Percentiles rank a stretch among this genome's conserved stretches.
Evolutionary conservation across 257 asterid species (phyloP).

Genomic region (Lycium ferocissimum): DNA sequence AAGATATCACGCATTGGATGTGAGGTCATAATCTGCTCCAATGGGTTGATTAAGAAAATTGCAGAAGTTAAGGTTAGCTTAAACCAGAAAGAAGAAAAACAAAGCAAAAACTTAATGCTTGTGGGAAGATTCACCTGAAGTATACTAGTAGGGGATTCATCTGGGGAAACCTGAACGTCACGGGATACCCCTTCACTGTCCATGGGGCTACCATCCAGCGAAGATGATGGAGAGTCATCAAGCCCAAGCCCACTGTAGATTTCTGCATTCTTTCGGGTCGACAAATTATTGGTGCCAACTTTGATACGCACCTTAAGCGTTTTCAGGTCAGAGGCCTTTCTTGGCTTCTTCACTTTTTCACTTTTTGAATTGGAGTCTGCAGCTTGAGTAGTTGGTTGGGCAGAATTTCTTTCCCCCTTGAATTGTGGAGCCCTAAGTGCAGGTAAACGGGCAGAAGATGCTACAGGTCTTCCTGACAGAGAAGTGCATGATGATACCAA

Average conservation of each 20-base stretch:
- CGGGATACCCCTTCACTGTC: constrained; percentile 61
- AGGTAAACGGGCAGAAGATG: constrained; percentile 48
- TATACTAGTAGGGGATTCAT: constrained; percentile 88
- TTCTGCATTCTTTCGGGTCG: constrained; percentile 77
- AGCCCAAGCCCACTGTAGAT: constrained; percentile 97
- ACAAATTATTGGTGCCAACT: constrained; percentile 79
- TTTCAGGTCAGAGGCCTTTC: constrained; percentile 63
- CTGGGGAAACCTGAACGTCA: constrained; percentile 52
- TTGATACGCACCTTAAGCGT: constrained; percentile 84
- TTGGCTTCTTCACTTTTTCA: constrained; percentile 49
- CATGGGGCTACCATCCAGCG: constrained; percentile 73
- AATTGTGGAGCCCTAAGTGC: constrained; percentile 27
- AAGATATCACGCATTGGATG: constrained; percentile 48
- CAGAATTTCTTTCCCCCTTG: constrained; percentile 37
- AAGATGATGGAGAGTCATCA: constrained; percentile 85
- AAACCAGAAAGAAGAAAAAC: constrained; percentile 22
- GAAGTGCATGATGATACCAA: constrained; percentile 60
- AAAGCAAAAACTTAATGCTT: constrained; percentile 19
- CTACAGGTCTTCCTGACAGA: constrained; percentile 56
- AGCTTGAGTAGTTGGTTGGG: constrained; percentile 47
- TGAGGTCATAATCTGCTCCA: constrained; percentile 87
- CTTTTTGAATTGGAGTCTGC: constrained; percentile 55
- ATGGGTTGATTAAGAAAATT: constrained; percentile 33
- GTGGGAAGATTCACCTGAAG: constrained; percentile 69
- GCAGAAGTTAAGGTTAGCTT: constrained; percentile 24